phyloP scores from a whole-genome alignment of 139 green algal species.

The Coelastrella sp. region DNA sequence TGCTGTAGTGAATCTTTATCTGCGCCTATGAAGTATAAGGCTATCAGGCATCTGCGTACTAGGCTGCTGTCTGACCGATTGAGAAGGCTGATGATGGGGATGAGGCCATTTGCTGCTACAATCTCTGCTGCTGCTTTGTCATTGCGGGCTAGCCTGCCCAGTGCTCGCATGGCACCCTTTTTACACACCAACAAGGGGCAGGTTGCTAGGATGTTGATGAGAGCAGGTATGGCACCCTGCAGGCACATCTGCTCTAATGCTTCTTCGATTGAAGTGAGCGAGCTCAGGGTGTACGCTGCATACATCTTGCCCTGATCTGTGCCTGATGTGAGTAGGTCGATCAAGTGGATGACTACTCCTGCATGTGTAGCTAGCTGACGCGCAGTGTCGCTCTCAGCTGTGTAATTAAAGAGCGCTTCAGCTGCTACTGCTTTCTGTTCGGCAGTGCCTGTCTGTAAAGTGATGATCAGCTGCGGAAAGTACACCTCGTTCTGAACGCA shows the following conservation, averaged over 20 bases:
- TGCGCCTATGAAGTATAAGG: slow-evolving; percentile 71
- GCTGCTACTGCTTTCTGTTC: slow-evolving; percentile 52
- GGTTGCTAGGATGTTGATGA: slow-evolving; percentile 56
- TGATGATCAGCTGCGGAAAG: slow-evolving; percentile 39
- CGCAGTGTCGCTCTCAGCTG: slow-evolving; percentile 46
- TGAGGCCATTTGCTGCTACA: slow-evolving; percentile 56
- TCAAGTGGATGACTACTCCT: slow-evolving; percentile 53
- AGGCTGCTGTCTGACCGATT: slow-evolving; percentile 51
- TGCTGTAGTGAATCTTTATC: slow-evolving; percentile 65
- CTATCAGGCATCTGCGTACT: slow-evolving; percentile 62
- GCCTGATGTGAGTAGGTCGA: slow-evolving; percentile 54
- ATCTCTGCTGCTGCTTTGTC: slow-evolving; percentile 59
- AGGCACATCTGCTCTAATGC: slow-evolving; percentile 50
- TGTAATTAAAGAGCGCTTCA: slow-evolving; percentile 58
- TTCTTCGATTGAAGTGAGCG: slow-evolving; percentile 54
- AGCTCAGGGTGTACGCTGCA: slow-evolving; percentile 67
- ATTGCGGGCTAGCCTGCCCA: slow-evolving; percentile 62
- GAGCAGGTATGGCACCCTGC: slow-evolving; percentile 51
- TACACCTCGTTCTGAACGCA: slow-evolving; percentile 34
- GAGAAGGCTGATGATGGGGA: slow-evolving; percentile 57
- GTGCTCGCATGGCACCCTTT: slow-evolving; percentile 54
- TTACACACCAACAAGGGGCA: slow-evolving; percentile 42
- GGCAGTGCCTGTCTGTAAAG: slow-evolving; percentile 29
- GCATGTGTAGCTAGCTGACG: slow-evolving; percentile 24
- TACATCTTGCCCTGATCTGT: slow-evolving; percentile 63